phyloP scores from a whole-genome alignment of 345 rosid genomes.

The Eutrema yunnanense region DNA sequence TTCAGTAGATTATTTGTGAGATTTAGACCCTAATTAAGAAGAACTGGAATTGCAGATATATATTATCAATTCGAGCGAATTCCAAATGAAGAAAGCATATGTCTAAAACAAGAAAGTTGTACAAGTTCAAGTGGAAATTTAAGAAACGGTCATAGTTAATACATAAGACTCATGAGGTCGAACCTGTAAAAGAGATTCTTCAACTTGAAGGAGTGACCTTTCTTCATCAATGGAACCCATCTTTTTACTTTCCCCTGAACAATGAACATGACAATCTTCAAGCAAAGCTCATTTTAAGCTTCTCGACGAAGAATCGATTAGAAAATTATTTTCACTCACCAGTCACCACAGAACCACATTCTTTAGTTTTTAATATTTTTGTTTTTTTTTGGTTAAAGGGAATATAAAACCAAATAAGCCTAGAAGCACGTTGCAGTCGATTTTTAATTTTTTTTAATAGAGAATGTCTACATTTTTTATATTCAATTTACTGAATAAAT shows the following conservation, averaged over 20 bases:
- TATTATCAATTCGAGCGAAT: neutral
- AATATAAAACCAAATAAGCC: too few relatives aligned
- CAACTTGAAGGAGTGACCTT: slow-evolving; percentile 32
- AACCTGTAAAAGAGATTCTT: slow-evolving; percentile 48
- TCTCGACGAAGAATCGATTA: neutral
- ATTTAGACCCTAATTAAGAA: too few relatives aligned
- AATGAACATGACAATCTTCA: neutral
- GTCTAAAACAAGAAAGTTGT: neutral
- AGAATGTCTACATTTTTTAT: too few relatives aligned
- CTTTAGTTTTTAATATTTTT: neutral
- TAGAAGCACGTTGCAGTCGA: too few relatives aligned
- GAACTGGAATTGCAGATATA: neutral
- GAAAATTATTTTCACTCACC: slow-evolving; percentile 1
- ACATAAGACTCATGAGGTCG: neutral
- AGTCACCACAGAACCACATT: slow-evolving; percentile 19
- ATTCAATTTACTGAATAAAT: too few relatives aligned
- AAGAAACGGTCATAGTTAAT: neutral
- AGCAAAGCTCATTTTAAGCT: neutral
- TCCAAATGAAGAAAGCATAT: neutral
- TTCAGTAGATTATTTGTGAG: too few relatives aligned
- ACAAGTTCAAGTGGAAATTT: neutral
- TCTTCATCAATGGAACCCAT: slow-evolving; percentile 55
- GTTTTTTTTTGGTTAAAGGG: too few relatives aligned
- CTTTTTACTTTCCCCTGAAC: neutral
- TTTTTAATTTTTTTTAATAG: too few relatives aligned